Conservation (phyloP, 2,329 filamentous ascomycete genomes). For the Talaromyces sp. region DNA sequence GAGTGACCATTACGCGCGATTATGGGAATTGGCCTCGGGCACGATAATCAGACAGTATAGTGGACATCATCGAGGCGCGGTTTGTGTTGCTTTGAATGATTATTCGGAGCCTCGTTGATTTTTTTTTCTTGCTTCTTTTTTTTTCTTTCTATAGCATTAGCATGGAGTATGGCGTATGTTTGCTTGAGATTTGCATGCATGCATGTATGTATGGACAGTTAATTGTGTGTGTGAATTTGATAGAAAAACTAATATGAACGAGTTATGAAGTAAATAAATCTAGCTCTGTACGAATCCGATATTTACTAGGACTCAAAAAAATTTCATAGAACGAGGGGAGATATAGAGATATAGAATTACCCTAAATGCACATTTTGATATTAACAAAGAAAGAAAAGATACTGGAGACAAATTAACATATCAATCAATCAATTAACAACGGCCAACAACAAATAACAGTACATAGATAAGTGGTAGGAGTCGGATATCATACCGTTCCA, state of each 20-base stretch:
- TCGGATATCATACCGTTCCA: neutral
- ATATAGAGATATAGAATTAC: too few species aligned
- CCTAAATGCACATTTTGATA: neutral
- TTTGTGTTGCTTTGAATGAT: conserved; percentile 90
- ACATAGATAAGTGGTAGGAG: neutral
- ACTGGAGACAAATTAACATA: neutral
- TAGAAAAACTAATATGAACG: neutral
- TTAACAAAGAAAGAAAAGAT: conserved; percentile 1
- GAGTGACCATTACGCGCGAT: conserved; percentile 83
- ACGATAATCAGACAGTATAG: conserved; percentile 93
- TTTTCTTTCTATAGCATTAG: conserved; percentile 1
- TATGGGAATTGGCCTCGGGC: conserved; percentile 85
- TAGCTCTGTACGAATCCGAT: too few species aligned
- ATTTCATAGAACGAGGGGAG: too few species aligned
- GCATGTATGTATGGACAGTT: neutral
- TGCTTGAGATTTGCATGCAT: too few species aligned
- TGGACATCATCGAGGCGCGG: conserved; percentile 84
- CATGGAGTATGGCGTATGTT: conserved; percentile 1
- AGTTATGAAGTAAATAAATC: neutral
- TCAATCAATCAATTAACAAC: conserved; percentile 3
- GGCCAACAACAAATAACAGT: neutral
- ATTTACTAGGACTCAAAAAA: too few species aligned
- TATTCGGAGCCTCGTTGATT: conserved; percentile 50
- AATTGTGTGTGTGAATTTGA: neutral
- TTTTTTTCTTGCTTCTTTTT: neutral